Conservation (phyloP, 345 rosid species). For the Carallia brachiata region DNA sequence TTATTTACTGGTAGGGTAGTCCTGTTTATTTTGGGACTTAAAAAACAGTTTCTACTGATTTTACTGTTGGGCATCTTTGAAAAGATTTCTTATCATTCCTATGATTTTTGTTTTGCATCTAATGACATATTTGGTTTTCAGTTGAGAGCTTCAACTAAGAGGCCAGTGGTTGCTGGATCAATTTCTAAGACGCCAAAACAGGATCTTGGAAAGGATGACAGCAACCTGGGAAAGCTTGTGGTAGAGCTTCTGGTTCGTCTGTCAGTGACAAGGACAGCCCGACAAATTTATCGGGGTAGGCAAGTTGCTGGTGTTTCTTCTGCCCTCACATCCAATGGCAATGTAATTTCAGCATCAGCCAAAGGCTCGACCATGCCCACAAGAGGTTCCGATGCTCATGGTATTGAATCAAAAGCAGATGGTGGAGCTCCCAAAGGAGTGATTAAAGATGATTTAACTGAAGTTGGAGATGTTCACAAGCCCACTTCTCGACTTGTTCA, state of each 20-base stretch:
- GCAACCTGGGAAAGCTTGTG: constrained; percentile 59
- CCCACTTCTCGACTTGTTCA: constrained; percentile 57
- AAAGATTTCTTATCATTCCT: neutral
- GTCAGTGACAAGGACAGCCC: constrained; percentile 51
- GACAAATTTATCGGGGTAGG: constrained; percentile 51
- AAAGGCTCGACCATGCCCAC: constrained; percentile 46
- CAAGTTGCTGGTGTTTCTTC: constrained; percentile 59
- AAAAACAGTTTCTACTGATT: too few relatives aligned
- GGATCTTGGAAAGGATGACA: constrained; percentile 64
- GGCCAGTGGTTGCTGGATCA: constrained; percentile 46
- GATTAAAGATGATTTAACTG: constrained; percentile 62
- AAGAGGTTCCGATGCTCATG: constrained; percentile 40
- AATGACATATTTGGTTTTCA: constrained; percentile 31
- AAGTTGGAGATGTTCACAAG: constrained; percentile 51
- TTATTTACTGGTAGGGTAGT: too few relatives aligned
- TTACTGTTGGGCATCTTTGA: neutral
- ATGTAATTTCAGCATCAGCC: constrained; percentile 37
- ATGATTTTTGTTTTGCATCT: neutral
- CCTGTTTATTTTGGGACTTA: too few relatives aligned
- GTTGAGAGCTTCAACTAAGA: constrained; percentile 60
- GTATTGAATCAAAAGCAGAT: constrained; percentile 43
- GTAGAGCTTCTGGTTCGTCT: constrained; percentile 45
- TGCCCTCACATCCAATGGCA: constrained; percentile 52
- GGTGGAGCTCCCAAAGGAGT: constrained; percentile 44
- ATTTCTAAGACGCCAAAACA: constrained; percentile 55